These are phyloP conservation scores for Globisporangium middletonii DNA, from an alignment of 352 stramenopile species.

Conservation along the genomic window DNA sequence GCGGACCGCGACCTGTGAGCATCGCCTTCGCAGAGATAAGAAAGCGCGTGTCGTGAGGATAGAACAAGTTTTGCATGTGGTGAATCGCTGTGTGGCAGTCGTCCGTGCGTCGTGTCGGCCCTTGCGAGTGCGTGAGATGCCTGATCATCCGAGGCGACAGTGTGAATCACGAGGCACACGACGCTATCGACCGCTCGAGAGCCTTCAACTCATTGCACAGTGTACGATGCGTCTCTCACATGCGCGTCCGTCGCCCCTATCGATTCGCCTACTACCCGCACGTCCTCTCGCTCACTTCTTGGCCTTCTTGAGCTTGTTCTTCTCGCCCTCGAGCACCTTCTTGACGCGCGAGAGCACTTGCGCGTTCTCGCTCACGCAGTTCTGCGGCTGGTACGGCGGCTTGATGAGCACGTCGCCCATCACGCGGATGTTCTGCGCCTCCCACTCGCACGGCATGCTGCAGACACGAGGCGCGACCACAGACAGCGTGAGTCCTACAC, in stretches of 20 bases:
- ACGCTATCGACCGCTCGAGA: no score
- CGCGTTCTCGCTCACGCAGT: conserved; percentile 68
- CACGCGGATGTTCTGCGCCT: conserved; percentile 74
- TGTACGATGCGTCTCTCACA: no score
- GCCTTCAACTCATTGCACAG: no score
- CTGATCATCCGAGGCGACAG: no score
- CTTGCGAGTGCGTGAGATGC: no score
- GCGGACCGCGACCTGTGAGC: no score
- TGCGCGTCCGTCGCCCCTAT: neutral
- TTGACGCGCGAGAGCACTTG: conserved; percentile 75
- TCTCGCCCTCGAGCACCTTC: conserved; percentile 81
- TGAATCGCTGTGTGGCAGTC: no score
- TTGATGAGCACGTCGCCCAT: conserved; percentile 85
- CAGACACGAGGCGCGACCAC: neutral
- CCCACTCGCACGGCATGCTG: conserved; percentile 84
- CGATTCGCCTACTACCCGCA: conserved; percentile 7
- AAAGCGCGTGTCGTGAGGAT: no score
- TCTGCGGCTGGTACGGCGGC: conserved; percentile 74
- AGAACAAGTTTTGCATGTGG: no score
- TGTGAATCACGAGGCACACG: no score
- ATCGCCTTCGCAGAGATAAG: no score
- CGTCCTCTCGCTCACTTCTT: conserved; percentile 24
- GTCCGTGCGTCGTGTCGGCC: no score
- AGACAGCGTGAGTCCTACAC: neutral
- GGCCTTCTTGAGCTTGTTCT: conserved; percentile 63